Evolutionary conservation across 768 basidiomycete genomes (phyloP).

Genomic region (Boletellus ananas): DNA sequence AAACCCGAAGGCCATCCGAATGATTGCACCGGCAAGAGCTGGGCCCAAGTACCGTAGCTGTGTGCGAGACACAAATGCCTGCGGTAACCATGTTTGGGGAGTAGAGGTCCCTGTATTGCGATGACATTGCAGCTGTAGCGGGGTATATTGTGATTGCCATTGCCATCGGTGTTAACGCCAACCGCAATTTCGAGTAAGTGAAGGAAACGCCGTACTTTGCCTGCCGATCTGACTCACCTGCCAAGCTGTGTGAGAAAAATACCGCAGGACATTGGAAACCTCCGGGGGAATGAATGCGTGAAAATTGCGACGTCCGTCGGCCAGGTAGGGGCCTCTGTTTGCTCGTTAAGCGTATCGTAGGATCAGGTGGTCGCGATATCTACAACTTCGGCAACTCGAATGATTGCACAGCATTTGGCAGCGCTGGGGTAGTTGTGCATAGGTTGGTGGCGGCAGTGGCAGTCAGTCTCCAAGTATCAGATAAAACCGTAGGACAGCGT

Average conservation of each 20-base stretch:
- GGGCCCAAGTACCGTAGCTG: conserved; percentile 18
- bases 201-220: conserved; percentile 25
- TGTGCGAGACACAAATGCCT: conserved; percentile 6
- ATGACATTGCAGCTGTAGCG: conserved; percentile 15
- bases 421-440: background rate
- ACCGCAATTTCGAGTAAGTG: conserved; percentile 15
- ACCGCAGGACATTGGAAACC: conserved; percentile 7
- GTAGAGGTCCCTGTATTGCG: conserved; percentile 3
- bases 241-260: conserved; percentile 30
- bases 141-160: conserved; percentile 11
- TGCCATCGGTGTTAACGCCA: conserved; percentile 17
- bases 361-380: background rate
- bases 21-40: conserved; percentile 5
- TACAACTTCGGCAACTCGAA: background rate
- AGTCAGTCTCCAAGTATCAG: background rate
- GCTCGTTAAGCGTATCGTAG: background rate
- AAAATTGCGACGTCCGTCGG: background rate
- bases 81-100: conserved; percentile 18
- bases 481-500: background rate
- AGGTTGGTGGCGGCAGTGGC: conserved; percentile 2
- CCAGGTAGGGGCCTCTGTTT: background rate
- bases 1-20: conserved; percentile 5
- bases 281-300: conserved; percentile 5
- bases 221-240: conserved; percentile 27
- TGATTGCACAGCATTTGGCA: conserved; percentile 10